phyloP scores from a whole-genome alignment of 768 basidiomycete species.

The Suillus spraguei region DNA sequence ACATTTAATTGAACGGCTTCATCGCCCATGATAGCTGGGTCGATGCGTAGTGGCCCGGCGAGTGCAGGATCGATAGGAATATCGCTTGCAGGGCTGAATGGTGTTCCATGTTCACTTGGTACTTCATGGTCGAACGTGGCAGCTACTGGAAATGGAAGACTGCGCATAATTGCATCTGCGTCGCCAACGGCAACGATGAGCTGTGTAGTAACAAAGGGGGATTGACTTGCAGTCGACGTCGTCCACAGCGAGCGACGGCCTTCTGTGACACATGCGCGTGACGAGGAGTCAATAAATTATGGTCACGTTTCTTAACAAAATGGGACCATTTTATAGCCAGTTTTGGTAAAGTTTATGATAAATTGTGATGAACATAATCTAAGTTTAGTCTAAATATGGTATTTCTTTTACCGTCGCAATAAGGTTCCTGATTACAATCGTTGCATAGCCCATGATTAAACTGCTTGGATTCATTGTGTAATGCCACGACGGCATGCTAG shows the following conservation, averaged over 20 bases:
- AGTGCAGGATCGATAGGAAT: slow-evolving; percentile 86
- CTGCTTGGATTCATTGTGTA: not conserved
- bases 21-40: slow-evolving; percentile 49
- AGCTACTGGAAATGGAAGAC: slow-evolving; percentile 51
- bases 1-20: slow-evolving; percentile 18
- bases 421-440: not conserved
- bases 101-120: slow-evolving; percentile 62
- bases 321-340: not conserved
- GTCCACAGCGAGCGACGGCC: slow-evolving; percentile 36
- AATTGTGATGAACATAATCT: not conserved
- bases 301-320: slow-evolving; percentile 32
- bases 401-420: not conserved
- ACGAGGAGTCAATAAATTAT: slow-evolving; percentile 26
- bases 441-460: not conserved
- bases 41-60: slow-evolving; percentile 47
- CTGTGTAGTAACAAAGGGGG: slow-evolving; percentile 15
- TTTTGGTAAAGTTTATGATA: too few species aligned
- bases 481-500: not conserved
- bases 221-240: slow-evolving; percentile 37
- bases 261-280: slow-evolving; percentile 35
- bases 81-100: slow-evolving; percentile 58
- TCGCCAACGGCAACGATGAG: slow-evolving; percentile 19
- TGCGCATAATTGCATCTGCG: slow-evolving; percentile 49
- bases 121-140: slow-evolving; percentile 53
- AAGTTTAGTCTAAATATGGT: not conserved